Evolutionary conservation across 805 yeast species (phyloP), one percentile per base, ranked within the genome.

Genomic region (Millerago galiae): DNA sequence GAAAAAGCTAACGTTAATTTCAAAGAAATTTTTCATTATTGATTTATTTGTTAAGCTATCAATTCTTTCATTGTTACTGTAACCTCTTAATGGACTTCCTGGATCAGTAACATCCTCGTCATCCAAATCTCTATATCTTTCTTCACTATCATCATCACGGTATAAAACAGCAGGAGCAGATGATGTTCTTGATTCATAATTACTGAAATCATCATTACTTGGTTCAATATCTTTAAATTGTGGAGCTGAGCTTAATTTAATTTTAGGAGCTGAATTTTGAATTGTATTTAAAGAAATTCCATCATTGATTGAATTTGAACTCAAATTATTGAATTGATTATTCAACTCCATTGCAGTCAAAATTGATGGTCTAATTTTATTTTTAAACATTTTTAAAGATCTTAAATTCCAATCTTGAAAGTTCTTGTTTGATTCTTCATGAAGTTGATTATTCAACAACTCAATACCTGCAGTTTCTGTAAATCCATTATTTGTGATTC

Each of bases 281-380:
- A 51, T 16, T 11, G 52, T 49, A 15, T 45, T 41, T 13, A 49
- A 38, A 0, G 55, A 45, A 8, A 50, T 50, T 0, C 38, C 46
- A 30, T 48, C 47, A 8, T 21, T 12, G 21, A 15, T 33, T 5
- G 41, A 24, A 15, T 24, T 24, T 15, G 31, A 34, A 3, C 16
- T 17, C 2, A 45, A 28, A 8, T 44, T 48, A 13, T 39, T 38
- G 39, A 51, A 35, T 37, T 50, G 49, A 32, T 37, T 41, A 34
- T 49, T 55, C 31, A 56, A 29, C 13, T 55, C 56, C 35, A 56
- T 43, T 2, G 59, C 61, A 25, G 48, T 37, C 30, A 56, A 43
- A 4, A 56, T 40, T 0, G 58, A 54, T 1, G 58, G 58, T 45
- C 61, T 50, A 15, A 52, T 40, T 11, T 34, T 35, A 11, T 35